Base-by-base conservation (phyloP, 345 rosid species). In the Streptanthus diversifolius region DNA sequence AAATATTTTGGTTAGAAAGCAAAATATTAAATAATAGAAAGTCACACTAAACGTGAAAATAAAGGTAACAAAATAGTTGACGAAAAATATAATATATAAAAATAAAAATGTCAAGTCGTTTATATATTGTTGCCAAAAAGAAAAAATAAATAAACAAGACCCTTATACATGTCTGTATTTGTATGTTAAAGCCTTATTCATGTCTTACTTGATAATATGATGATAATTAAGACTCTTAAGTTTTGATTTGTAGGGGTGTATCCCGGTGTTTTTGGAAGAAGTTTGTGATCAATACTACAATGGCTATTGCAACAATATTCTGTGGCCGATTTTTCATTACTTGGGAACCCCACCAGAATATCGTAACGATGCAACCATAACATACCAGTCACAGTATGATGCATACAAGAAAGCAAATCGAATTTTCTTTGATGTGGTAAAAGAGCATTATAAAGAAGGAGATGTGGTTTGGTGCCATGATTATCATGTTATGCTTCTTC, bases 391-490 rank as follows among this genome's bases (percentile, higher is more conserved):
- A 49, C 99, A 95, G 75, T 91, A 91, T 78, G 87, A 77, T 67
- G 97, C 99, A 58, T 95, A 95, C 80, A 88, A 86, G 87, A 91
- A 83, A 80, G 99, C 99, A 67, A 95, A 95, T 84, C 80, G 82
- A 82, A 95, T 95, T 86, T 91, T 91, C 83, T 96, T 96, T 74
- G 93, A 88, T 43, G 99, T 91, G 18, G 99, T 95, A 14, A 88
- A 82, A 54, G 51, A 82, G 77, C 91, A 95, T 62, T 95, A 95
- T 65, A 84, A 91, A 80, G 97, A 91, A 49, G 99, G 97, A 65
- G 99, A 91, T 81, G 93, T 95, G 77, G 93, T 95, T 14, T 95
- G 99, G 99, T 95, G 99, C 84, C 99, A 95, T 80, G 99, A 95
- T 71, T 95, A 89, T 74, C 97, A 95, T 75, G 86, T 95, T 13